Evolutionary conservation across 495 filamentous ascomycete genomes (phyloP).

Genomic region (Opeltia flavorubescens): DNA sequence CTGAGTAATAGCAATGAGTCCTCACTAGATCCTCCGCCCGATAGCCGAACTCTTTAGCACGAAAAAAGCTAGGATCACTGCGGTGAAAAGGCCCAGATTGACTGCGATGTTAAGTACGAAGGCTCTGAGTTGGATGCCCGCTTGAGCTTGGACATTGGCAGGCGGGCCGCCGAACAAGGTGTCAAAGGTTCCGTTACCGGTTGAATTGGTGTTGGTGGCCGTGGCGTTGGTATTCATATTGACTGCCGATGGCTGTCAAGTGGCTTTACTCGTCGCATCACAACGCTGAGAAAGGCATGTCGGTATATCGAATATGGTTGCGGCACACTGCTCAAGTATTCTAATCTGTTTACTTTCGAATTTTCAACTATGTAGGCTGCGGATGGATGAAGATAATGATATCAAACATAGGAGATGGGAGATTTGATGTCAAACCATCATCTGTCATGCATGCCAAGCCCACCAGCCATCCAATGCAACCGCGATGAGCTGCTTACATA

Average conservation of each 20-base stretch:
- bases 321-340: no score
- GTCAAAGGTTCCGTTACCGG: constrained; percentile 1
- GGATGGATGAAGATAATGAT: no score
- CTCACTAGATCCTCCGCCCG: constrained; percentile 15
- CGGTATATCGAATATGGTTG: no score
- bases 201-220: constrained; percentile 4
- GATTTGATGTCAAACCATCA: no score
- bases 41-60: constrained; percentile 15
- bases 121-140: constrained; percentile 13
- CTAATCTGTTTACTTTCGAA: no score
- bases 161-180: constrained; percentile 9
- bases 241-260: neutral
- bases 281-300: neutral
- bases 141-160: constrained; percentile 6
- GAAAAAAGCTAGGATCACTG: constrained; percentile 14
- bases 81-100: constrained; percentile 11
- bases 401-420: no score
- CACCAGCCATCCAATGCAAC: no score
- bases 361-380: no score
- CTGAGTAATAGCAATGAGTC: neutral
- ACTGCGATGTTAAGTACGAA: constrained; percentile 16
- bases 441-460: no score
- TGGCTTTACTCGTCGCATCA: neutral
- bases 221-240: constrained; percentile 9
- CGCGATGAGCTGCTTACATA: no score